Evolutionary conservation across 176 grass and related monocot species (phyloP), one percentile per base, ranked within the genome.

Genomic region (Alloteropsis semialata): DNA sequence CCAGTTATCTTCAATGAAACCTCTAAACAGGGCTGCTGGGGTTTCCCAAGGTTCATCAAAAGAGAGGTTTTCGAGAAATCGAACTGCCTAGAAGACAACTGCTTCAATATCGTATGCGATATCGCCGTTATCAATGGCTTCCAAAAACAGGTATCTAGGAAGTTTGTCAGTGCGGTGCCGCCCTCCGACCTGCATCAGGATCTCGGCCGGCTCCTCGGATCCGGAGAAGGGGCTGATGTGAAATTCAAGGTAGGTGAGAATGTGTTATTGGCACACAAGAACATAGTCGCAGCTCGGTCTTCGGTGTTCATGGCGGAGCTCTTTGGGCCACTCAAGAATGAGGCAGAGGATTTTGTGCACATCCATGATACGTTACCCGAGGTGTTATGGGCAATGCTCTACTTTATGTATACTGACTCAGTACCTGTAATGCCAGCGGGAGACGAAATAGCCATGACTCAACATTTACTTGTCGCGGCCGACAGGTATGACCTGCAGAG

Each of bases 391-490:
- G 68, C 73, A 4, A 49, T 85, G 46, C 81, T 89, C 9, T 33
- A 71, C 45, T 91, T 82, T 62, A 48, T 90, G 2, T 87, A 84
- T 33, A 82, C 77, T 18, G 88, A 87, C 65, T 25, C 74, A 3
- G 2, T 80, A 10, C 80, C 79, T 6, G 57, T 43, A 13, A 8
- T 60, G 5, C 14, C 43, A 6, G 16, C 21, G 22, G 37, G 78
- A 1, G 37, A 45, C 6, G 72, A 69, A 5, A 7, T 28, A 0
- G 79, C 32, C 11, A 78, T 88, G 85, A 43, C 80, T 9, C 85
- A 87, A 17, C 89, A 88, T 81, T 62, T 88, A 48, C 32, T 91
- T 3, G 80, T 80, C 14, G 88, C 88, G 10, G 84, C 84, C 7
- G 88, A 90, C 61, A 81, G 79, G 57, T 90, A 87, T 33, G 46